Percentiles rank a stretch among this genome's conserved stretches.
Evolutionary conservation across 768 basidiomycete species (phyloP).

Genomic region (Trametes villosa): DNA sequence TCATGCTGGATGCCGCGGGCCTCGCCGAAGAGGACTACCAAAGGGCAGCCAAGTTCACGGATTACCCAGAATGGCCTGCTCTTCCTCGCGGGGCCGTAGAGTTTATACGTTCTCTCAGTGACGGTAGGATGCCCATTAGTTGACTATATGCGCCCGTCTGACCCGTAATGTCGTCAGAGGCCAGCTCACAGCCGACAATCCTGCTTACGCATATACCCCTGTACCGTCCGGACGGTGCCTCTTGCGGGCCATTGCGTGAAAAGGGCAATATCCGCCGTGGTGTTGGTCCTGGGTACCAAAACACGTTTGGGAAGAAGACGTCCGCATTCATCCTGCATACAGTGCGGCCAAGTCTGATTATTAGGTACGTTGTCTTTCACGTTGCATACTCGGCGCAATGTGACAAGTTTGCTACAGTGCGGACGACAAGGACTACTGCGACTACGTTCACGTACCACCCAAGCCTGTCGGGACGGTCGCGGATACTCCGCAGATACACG

Average conservation of each 20-base stretch:
- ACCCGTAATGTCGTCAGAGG: slow-evolving; percentile 13
- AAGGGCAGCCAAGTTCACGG: slow-evolving; percentile 51
- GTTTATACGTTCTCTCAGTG: slow-evolving; percentile 54
- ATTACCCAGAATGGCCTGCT: slow-evolving; percentile 62
- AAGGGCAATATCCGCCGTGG: slow-evolving; percentile 71
- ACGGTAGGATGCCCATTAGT: slow-evolving; percentile 40
- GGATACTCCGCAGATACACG: slow-evolving; percentile 20
- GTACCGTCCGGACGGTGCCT: slow-evolving; percentile 69
- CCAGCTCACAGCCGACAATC: slow-evolving; percentile 45
- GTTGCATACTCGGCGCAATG: neutral
- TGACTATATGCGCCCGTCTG: neutral
- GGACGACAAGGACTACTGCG: slow-evolving; percentile 93
- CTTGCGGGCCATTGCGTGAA: slow-evolving; percentile 81
- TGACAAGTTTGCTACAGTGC: slow-evolving; percentile 51
- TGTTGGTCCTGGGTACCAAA: slow-evolving; percentile 83
- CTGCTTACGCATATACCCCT: slow-evolving; percentile 89
- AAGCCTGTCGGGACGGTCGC: slow-evolving; percentile 29
- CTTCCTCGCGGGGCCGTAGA: slow-evolving; percentile 58
- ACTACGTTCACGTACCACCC: slow-evolving; percentile 57
- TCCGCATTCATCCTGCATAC: slow-evolving; percentile 70
- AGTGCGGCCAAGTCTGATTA: slow-evolving; percentile 69
- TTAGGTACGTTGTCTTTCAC: slow-evolving; percentile 55
- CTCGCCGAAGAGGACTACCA: slow-evolving; percentile 83
- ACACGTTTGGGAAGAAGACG: slow-evolving; percentile 80
- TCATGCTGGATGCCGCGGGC: slow-evolving; percentile 78